phyloP scores from a whole-genome alignment of 805 yeast species.

The Cyberlindnera xishuangbannaensis region DNA sequence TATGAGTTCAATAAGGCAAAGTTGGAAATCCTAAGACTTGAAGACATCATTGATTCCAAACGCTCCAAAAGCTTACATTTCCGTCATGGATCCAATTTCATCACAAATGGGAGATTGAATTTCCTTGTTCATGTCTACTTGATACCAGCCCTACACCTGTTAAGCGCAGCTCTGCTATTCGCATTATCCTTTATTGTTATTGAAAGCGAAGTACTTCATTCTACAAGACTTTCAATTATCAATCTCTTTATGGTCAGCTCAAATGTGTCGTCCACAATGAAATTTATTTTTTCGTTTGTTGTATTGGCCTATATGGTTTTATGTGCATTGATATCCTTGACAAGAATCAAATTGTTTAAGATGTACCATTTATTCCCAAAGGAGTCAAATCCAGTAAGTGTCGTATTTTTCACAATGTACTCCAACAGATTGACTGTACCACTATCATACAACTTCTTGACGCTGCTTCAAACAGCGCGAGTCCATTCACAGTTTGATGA shows the following conservation, averaged over 20 bases:
- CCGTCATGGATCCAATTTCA: constrained; percentile 23
- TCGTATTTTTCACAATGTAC: constrained; percentile 73
- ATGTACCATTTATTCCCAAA: constrained; percentile 69
- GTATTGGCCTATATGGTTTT: constrained; percentile 62
- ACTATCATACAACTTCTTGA: constrained; percentile 70
- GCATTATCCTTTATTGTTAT: constrained; percentile 46
- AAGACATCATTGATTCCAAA: constrained; percentile 49
- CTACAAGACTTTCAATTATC: constrained; percentile 57
- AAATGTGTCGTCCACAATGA: constrained; percentile 22
- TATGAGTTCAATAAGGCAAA: constrained; percentile 52
- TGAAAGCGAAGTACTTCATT: constrained; percentile 74
- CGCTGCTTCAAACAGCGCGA: constrained; percentile 43
- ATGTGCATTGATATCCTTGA: constrained; percentile 59
- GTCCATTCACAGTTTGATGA: constrained; percentile 55
- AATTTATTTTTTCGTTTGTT: constrained; percentile 34
- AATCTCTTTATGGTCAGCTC: constrained; percentile 38
- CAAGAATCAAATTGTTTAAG: constrained; percentile 65
- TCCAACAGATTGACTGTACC: constrained; percentile 81
- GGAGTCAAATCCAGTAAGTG: constrained; percentile 68
- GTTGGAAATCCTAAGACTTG: constrained; percentile 42
- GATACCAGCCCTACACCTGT: constrained; percentile 41
- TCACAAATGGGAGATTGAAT: constrained; percentile 36
- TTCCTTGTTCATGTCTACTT: constrained; percentile 37
- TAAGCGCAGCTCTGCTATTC: constrained; percentile 37
- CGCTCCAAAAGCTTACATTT: constrained; percentile 26